Percentiles rank a stretch among this genome's conserved stretches.
Evolutionary conservation across 176 grass and related monocot species (phyloP).

Genomic region (Triticum urartu): DNA sequence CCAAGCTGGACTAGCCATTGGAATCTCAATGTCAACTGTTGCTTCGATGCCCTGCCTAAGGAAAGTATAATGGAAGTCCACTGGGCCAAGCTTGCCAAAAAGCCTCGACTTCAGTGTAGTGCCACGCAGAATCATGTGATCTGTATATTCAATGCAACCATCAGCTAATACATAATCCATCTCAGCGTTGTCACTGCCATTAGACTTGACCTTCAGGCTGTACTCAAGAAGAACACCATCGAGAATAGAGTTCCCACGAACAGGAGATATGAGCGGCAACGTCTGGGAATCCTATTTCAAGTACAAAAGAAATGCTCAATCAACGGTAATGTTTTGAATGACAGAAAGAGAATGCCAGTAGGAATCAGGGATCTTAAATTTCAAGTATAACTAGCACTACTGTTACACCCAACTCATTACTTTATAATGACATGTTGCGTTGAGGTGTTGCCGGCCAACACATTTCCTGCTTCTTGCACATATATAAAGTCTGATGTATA

Average conservation of each 20-base stretch:
- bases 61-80: neutral
- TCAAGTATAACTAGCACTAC: neutral
- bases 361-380: neutral
- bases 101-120: neutral
- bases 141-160: neutral
- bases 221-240: neutral
- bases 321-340: neutral
- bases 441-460: neutral
- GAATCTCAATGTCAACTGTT: neutral
- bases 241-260: constrained; percentile 6
- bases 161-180: neutral
- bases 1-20: neutral
- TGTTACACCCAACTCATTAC: neutral
- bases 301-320: neutral
- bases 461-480: neutral
- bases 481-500: neutral
- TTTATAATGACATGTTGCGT: neutral
- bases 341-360: neutral
- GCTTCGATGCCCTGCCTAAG: neutral
- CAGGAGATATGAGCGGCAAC: neutral
- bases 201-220: neutral
- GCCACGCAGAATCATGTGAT: neutral
- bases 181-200: neutral
- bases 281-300: neutral
- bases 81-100: neutral